Evolutionary conservation across 1,139 yeast genomes (phyloP).

Genomic region (Lodderomyces elongisporus): DNA sequence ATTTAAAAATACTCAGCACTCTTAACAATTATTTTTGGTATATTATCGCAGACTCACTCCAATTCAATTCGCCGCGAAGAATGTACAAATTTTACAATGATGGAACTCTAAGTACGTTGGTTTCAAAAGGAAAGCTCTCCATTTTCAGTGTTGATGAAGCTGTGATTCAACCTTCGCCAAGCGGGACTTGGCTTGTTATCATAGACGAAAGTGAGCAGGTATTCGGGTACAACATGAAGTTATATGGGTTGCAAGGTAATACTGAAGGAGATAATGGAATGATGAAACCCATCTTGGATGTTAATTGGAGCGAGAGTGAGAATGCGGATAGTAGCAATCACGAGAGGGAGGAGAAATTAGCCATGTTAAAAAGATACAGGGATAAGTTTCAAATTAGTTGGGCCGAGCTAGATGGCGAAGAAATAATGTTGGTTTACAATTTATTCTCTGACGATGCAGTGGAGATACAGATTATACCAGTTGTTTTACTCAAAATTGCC

Average conservation of each 20-base stretch:
- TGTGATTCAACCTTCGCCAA: slow-evolving; percentile 26
- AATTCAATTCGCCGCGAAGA: slow-evolving; percentile 18
- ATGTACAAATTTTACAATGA: slow-evolving; percentile 32
- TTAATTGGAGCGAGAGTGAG: slow-evolving; percentile 9
- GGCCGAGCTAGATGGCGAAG: not conserved
- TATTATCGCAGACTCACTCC: slow-evolving; percentile 18
- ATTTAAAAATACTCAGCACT: too few species aligned
- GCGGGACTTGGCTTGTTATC: slow-evolving; percentile 33
- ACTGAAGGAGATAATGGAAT: slow-evolving; percentile 7
- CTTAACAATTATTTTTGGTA: too few species aligned
- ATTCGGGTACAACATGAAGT: slow-evolving; percentile 27
- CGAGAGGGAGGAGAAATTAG: too few species aligned
- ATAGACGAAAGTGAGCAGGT: slow-evolving; percentile 22
- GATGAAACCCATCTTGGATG: slow-evolving; percentile 15
- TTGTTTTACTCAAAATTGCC: not conserved
- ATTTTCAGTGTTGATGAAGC: slow-evolving; percentile 15
- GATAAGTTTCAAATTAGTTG: slow-evolving; percentile 1
- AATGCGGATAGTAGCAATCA: too few species aligned
- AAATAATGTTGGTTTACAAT: not conserved
- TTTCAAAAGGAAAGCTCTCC: slow-evolving; percentile 20
- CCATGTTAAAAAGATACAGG: not conserved
- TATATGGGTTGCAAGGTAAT: slow-evolving; percentile 24
- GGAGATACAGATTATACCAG: not conserved
- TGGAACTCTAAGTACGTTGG: slow-evolving; percentile 28
- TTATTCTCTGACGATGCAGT: too few species aligned